Evolutionary conservation across 352 stramenopile genomes (phyloP), one percentile per base, ranked within the genome.

Genomic region (Phytopythium mirpurense): DNA sequence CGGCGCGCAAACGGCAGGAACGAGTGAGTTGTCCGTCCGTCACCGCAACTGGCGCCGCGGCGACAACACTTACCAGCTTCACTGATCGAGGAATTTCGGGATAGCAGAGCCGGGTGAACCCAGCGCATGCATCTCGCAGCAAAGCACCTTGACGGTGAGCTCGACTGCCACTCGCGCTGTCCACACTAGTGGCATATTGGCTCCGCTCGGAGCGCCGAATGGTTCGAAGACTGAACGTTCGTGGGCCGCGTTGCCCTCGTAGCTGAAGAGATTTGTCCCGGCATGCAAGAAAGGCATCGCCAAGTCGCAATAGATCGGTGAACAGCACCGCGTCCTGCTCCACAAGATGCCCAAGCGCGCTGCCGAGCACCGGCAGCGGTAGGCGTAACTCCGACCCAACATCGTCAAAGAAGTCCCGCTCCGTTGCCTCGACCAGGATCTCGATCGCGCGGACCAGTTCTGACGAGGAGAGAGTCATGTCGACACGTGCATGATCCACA

Each of bases 51-150:
- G n/a, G n/a, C n/a, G n/a, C n/a, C n/a, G n/a, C 27, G 14, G 24
- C 24, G 9, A 51, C 18, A 8, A 6, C 18, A 10, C n/a, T n/a
- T 43, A 78, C 69, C 59, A 67, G 54, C 54, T 82, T 83, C 31
- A 83, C 63, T 2, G 63, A 63, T 9, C 63, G 54, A 3, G 80
- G 77, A 67, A 86, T 78, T 38, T 83, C 69, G 8, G 75, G 74
- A 2, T 77, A 82, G 26, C 84, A 64, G 42, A 90, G 43, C 0
- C 64, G 54, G 19, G 74, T 38, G 38, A 86, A 72, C 2, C 75
- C 66, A 32, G 34, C 23, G 44, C 67, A 71, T 50, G 14, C 19
- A 32, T 47, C 9, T 54, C 45, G 9, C 23, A 45, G 24, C 43
- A 62, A 26, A 15, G 31, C 15, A 7, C 15, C 40, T 45, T 45